A percentile compares a stretch with the other conserved stretches of the same genome.
These are phyloP conservation scores for Cardamine chenopodiifolia DNA, from an alignment of 345 rosid species.

Conservation along the genomic window DNA sequence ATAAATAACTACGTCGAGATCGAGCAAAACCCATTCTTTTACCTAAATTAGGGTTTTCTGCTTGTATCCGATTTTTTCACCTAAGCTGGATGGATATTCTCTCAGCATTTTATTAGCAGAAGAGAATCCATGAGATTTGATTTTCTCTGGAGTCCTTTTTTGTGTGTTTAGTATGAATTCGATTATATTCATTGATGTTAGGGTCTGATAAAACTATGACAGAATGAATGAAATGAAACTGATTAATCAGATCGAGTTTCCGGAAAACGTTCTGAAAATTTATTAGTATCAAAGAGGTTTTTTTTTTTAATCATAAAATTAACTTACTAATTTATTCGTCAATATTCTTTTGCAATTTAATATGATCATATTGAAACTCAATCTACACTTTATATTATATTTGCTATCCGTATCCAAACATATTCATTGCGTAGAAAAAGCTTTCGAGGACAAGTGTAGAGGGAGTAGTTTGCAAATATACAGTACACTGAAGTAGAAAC, in stretches of 20 bases:
- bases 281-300: neutral
- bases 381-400: neutral
- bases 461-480: neutral
- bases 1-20: slow-evolving; percentile 19
- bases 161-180: no score
- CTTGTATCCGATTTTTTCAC: slow-evolving; percentile 24
- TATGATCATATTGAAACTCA: neutral
- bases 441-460: neutral
- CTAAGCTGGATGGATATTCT: slow-evolving; percentile 12
- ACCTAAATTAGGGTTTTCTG: slow-evolving; percentile 12
- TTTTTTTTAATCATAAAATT: no score
- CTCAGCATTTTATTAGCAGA: slow-evolving; percentile 33
- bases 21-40: slow-evolving; percentile 18
- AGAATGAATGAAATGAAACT: neutral
- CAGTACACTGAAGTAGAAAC: neutral
- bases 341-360: neutral
- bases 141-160: no score
- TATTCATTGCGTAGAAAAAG: neutral
- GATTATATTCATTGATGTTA: slow-evolving; percentile 1
- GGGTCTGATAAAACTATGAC: neutral
- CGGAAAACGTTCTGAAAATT: neutral
- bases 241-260: neutral
- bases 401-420: neutral
- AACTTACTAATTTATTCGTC: neutral
- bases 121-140: slow-evolving; percentile 5